phyloP scores from a whole-genome alignment of 2,329 filamentous ascomycete species.

The Fusarium pseudocircinatum region DNA sequence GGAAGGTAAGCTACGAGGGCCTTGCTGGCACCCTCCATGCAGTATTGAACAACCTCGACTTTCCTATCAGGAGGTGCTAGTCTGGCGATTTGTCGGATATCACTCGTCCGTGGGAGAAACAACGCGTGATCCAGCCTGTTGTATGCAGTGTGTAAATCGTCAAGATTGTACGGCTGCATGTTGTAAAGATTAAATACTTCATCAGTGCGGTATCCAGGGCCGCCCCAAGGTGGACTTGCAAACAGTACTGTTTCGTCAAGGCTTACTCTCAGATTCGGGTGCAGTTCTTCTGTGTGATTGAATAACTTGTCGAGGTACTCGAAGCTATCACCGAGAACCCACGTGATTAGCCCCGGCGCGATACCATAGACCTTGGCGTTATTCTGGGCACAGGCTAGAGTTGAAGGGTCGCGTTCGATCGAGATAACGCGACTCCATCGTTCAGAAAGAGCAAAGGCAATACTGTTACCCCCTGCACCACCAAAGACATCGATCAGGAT shows the following conservation, averaged over 20 bases:
- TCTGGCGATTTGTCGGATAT: slow-evolving; percentile 79
- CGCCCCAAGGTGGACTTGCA: slow-evolving; percentile 69
- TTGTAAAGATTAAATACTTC: slow-evolving; percentile 82
- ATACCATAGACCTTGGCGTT: slow-evolving; percentile 91
- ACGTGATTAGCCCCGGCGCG: slow-evolving; percentile 75
- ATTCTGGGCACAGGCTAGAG: slow-evolving; percentile 88
- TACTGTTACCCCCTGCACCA: slow-evolving; percentile 91
- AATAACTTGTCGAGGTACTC: slow-evolving; percentile 66
- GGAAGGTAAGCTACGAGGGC: slow-evolving; percentile 74
- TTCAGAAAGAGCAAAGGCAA: slow-evolving; percentile 86
- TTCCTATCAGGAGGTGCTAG: slow-evolving; percentile 62
- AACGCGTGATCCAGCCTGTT: slow-evolving; percentile 71
- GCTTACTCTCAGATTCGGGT: slow-evolving; percentile 54
- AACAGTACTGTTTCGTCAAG: slow-evolving; percentile 59
- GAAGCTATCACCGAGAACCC: slow-evolving; percentile 89
- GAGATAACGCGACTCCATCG: slow-evolving; percentile 87
- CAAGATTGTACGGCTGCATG: slow-evolving; percentile 88
- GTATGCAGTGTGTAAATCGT: slow-evolving; percentile 70
- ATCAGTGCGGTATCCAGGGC: slow-evolving; percentile 64
- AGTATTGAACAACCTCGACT: slow-evolving; percentile 87
- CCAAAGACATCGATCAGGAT: slow-evolving; percentile 89
- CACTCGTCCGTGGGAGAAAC: slow-evolving; percentile 86
- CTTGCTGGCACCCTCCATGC: slow-evolving; percentile 89
- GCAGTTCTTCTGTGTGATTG: slow-evolving; percentile 49
- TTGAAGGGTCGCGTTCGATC: slow-evolving; percentile 83